Base-by-base conservation (phyloP, 371 early-diverging fungal genomes). In the Zychaea mexicana region DNA sequence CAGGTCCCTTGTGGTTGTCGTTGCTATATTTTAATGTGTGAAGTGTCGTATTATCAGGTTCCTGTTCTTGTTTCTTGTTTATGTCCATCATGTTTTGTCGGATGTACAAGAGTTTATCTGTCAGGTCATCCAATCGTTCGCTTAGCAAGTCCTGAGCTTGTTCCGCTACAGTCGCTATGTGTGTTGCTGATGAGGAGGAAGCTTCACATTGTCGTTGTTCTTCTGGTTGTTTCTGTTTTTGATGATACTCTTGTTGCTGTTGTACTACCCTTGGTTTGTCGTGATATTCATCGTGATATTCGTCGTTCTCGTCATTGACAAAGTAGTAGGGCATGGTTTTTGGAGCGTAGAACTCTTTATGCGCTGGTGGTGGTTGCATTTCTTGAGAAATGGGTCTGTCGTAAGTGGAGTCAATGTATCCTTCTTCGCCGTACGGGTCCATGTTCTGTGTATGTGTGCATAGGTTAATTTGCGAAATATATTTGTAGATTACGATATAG, bases 61-160 rank as follows among this genome's bases (percentile, higher is more conserved):
- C 49, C 24, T 70, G 47, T 42, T 42, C 42, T 2, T 62, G 59
- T 12, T 68, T 19, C 10, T 27, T 53, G 33, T 62, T 64, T 52
- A 68, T 67, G 12, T 74, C 57, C 60, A 72, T 74, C 10, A 77
- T 76, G 38, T 73, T 77, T 15, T 72, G 55, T 65, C 75, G 71
- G 22, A 80, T 77, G 39, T 62, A 77, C 3, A 54, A 27, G 10
- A 80, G 52, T 47, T 77, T 75, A 22, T 80, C 78, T 1, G 73
- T 77, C 52, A 77, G 53, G 49, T 76, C 74, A n/a, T 72, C 71
- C 38, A 80, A 39, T 55, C 55, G 57, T 24, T 74, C 71, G 39
- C 58, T 70, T 30, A 79, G 36, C 26, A 75, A 45, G 10, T 59
- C 32, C 32, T 79, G 75, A 12, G 75, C 66, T 33, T 72, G 68